Evolutionary conservation across 2,329 filamentous ascomycete genomes (phyloP).

Genomic region (Aciculosporium take): DNA sequence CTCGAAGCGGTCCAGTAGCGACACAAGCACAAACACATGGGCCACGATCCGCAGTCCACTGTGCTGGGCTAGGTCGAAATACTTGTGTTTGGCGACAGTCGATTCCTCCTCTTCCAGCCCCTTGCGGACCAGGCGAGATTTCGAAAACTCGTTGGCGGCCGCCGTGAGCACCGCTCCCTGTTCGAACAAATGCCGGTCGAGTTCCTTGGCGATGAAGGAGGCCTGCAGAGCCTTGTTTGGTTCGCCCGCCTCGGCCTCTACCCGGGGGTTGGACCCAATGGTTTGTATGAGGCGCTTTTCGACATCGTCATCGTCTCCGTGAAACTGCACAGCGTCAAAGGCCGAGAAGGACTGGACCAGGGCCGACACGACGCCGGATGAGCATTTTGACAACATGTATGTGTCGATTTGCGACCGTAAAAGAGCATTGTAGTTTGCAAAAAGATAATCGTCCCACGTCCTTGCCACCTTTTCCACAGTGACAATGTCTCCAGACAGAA

Average conservation of each 20-base stretch:
- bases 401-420: slow-evolving; percentile 66
- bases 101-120: slow-evolving; percentile 12
- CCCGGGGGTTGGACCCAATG: slow-evolving; percentile 42
- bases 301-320: slow-evolving; percentile 39
- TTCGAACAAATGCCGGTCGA: slow-evolving; percentile 42
- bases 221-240: slow-evolving; percentile 66
- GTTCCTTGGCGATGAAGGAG: slow-evolving; percentile 52
- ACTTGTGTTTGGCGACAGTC: slow-evolving; percentile 28
- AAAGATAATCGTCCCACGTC: slow-evolving; percentile 76
- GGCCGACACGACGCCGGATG: slow-evolving; percentile 37
- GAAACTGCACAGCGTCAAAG: slow-evolving; percentile 50
- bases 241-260: slow-evolving; percentile 42
- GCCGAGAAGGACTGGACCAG: slow-evolving; percentile 44
- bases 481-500: slow-evolving; percentile 71
- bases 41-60: slow-evolving; percentile 54
- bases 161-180: slow-evolving; percentile 33
- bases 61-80: slow-evolving; percentile 41
- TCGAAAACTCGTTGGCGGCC: slow-evolving; percentile 11
- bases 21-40: slow-evolving; percentile 50
- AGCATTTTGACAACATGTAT: slow-evolving; percentile 45
- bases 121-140: slow-evolving; percentile 16
- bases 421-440: slow-evolving; percentile 76
- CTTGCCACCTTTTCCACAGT: slow-evolving; percentile 65
- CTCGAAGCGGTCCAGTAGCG: slow-evolving; percentile 49
- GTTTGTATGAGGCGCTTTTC: slow-evolving; percentile 45